These are phyloP conservation scores for Wickerhamiella cacticola DNA, from an alignment of 805 yeast genomes.

Conservation along the genomic window DNA sequence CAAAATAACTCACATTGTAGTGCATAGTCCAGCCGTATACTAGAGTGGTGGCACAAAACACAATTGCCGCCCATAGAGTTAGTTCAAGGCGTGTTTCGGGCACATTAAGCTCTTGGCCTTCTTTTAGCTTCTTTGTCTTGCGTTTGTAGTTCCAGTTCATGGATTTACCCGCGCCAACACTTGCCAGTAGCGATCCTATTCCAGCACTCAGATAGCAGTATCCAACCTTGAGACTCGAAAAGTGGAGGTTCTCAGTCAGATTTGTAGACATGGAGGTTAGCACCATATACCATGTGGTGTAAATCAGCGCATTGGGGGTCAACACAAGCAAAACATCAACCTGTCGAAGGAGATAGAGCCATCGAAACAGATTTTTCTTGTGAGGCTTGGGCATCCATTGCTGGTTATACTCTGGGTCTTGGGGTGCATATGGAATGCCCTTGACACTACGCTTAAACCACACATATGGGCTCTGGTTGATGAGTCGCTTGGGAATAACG, in stretches of 20 bases:
- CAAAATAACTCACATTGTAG: constrained; percentile 36
- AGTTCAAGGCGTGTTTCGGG: constrained; percentile 44
- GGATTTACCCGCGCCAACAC: constrained; percentile 45
- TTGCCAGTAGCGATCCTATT: constrained; percentile 48
- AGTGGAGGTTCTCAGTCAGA: constrained; percentile 39
- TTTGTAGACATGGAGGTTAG: constrained; percentile 53
- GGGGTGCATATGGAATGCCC: constrained; percentile 22
- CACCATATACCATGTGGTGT: constrained; percentile 57
- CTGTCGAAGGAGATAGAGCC: constrained; percentile 36
- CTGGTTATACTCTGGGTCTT: constrained; percentile 17
- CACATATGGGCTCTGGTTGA: constrained; percentile 23
- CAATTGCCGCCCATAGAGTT: constrained; percentile 33
- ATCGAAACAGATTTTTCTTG: constrained; percentile 19
- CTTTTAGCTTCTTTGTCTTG: constrained; percentile 28
- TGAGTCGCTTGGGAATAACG: constrained; percentile 30
- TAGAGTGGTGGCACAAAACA: constrained; percentile 34
- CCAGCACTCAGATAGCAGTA: constrained; percentile 68
- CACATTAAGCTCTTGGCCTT: constrained; percentile 29
- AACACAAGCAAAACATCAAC: constrained; percentile 39
- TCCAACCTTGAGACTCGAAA: constrained; percentile 49
- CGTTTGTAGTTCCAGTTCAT: constrained; percentile 41
- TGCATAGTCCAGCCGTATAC: constrained; percentile 68
- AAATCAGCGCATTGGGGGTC: constrained; percentile 49
- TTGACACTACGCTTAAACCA: constrained; percentile 15
- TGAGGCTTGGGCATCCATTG: constrained; percentile 21